A percentile compares a stretch with the other conserved stretches of the same genome.
Conservation (phyloP, 768 basidiomycete species). For the Podaxis sp. region DNA sequence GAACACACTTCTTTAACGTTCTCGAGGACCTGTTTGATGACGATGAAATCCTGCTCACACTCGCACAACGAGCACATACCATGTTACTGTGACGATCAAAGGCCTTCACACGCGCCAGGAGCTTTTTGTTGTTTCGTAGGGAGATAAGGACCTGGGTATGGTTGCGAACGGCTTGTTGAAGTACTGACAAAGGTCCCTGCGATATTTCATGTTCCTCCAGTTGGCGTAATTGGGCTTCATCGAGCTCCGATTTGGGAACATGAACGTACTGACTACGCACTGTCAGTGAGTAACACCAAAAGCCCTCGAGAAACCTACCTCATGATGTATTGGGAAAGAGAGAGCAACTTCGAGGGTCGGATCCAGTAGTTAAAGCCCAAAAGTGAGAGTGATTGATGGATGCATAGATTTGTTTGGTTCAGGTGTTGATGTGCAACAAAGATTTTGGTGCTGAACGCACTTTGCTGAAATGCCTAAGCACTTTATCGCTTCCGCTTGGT, state of each 20-base stretch:
- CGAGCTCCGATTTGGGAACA: conserved; percentile 94
- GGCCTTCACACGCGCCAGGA: conserved; percentile 93
- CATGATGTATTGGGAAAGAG: conserved; percentile 24
- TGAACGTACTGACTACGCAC: conserved; percentile 87
- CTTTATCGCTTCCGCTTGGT: conserved; percentile 8
- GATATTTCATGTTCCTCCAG: conserved; percentile 98
- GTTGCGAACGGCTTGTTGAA: conserved; percentile 97
- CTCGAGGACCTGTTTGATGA: conserved; percentile 72
- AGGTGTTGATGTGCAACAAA: conserved; percentile 28
- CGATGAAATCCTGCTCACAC: conserved; percentile 4
- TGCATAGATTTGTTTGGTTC: conserved; percentile 24
- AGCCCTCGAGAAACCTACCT: conserved; percentile 26
- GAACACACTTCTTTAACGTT: conserved; percentile 90
- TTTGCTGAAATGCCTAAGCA: background rate
- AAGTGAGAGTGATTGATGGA: background rate
- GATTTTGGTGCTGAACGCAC: conserved; percentile 23
- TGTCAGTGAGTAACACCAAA: background rate
- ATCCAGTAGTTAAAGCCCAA: background rate
- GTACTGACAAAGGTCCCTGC: conserved; percentile 93
- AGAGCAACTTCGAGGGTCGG: background rate
- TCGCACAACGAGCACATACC: conserved; percentile 47
- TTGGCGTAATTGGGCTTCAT: conserved; percentile 93
- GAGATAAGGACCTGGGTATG: conserved; percentile 98
- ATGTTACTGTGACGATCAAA: conserved; percentile 99
- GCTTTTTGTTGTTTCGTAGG: conserved; percentile 96